phyloP scores from a whole-genome alignment of 1,284 basidiomycete genomes.

The Termitomyces sp. region DNA sequence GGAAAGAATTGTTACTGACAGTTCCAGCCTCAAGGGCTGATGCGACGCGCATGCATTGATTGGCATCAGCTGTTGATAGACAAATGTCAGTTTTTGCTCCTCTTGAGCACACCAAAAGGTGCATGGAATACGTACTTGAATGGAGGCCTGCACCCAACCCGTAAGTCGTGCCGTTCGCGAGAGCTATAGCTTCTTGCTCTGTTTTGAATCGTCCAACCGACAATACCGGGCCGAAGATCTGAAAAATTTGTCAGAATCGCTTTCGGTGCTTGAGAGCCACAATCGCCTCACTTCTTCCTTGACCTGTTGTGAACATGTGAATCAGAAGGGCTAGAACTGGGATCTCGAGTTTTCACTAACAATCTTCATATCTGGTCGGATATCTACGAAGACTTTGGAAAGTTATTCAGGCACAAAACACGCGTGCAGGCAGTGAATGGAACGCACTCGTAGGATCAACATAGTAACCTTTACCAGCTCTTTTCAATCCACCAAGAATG shows the following conservation, averaged over 20 bases:
- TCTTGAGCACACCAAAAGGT: neutral
- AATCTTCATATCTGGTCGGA: conserved; percentile 72
- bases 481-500: conserved; percentile 74
- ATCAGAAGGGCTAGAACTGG: conserved; percentile 2
- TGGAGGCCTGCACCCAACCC: conserved; percentile 88
- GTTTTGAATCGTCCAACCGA: conserved; percentile 73
- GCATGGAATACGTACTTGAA: conserved; percentile 53
- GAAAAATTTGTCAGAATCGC: conserved; percentile 1
- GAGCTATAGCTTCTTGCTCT: conserved; percentile 71
- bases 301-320: conserved; percentile 40
- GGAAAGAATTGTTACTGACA: conserved; percentile 38
- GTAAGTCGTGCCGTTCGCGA: conserved; percentile 84
- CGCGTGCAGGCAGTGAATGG: neutral
- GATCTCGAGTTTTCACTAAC: conserved; percentile 33
- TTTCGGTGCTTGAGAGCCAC: neutral
- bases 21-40: conserved; percentile 81
- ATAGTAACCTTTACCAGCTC: conserved; percentile 64
- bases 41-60: conserved; percentile 83
- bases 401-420: conserved; percentile 2
- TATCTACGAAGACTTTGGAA: conserved; percentile 66
- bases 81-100: conserved; percentile 1
- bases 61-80: conserved; percentile 60
- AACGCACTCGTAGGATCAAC: conserved; percentile 68
- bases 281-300: conserved; percentile 56
- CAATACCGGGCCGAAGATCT: conserved; percentile 87